Conservation (phyloP, 2,329 filamentous ascomycete genomes). For the Aureobasidium musti region DNA sequence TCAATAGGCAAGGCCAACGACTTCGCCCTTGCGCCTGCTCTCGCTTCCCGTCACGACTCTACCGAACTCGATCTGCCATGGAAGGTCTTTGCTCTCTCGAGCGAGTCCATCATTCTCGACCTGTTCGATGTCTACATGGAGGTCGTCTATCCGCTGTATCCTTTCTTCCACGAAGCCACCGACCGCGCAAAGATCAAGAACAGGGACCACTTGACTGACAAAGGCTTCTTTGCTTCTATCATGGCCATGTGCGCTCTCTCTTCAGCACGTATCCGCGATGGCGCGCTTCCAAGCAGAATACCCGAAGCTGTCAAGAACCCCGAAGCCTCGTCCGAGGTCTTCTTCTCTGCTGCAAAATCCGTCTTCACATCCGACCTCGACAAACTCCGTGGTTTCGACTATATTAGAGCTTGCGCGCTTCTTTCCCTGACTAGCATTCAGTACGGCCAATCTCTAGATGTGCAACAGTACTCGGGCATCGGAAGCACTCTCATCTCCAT, state of each 20-base stretch:
- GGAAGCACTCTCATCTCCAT: conserved; percentile 55
- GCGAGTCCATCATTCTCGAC: conserved; percentile 45
- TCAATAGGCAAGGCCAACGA: conserved; percentile 22
- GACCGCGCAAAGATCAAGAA: conserved; percentile 46
- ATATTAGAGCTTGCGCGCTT: conserved; percentile 52
- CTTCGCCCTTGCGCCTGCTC: not conserved
- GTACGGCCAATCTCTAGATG: conserved; percentile 51
- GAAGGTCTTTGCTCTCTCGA: conserved; percentile 48
- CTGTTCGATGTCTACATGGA: conserved; percentile 55
- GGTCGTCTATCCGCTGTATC: conserved; percentile 56
- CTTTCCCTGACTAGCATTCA: conserved; percentile 56
- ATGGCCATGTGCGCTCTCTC: conserved; percentile 57
- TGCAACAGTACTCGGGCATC: conserved; percentile 55
- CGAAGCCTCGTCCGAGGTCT: conserved; percentile 46
- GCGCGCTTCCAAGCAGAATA: conserved; percentile 47
- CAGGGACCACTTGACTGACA: conserved; percentile 48
- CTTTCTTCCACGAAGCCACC: conserved; percentile 54
- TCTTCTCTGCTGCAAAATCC: conserved; percentile 49
- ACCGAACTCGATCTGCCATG: conserved; percentile 42
- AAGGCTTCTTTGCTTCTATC: conserved; percentile 50
- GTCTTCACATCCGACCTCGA: conserved; percentile 44
- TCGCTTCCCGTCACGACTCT: conserved; percentile 23
- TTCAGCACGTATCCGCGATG: conserved; percentile 54
- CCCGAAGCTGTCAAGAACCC: conserved; percentile 41
- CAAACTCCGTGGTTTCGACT: conserved; percentile 43